phyloP scores from a whole-genome alignment of 2,329 filamentous ascomycete genomes.

The Beauveria caledonica region DNA sequence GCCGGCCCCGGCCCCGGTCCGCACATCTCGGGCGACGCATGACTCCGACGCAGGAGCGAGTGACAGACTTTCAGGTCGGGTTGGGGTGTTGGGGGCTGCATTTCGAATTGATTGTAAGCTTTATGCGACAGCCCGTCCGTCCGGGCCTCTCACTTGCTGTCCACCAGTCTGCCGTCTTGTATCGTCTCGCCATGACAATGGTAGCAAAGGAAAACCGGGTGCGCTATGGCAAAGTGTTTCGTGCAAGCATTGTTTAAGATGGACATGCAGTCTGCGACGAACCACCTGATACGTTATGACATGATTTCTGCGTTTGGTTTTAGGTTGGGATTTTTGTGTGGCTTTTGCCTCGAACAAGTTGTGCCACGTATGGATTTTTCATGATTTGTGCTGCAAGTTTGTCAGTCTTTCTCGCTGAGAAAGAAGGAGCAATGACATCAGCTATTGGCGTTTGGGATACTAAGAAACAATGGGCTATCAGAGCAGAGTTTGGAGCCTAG shows the following conservation, averaged over 20 bases:
- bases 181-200: neutral
- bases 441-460: slow-evolving; percentile 9
- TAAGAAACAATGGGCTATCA: slow-evolving; percentile 12
- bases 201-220: neutral
- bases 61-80: neutral
- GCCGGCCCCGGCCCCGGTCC: slow-evolving; percentile 13
- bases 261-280: neutral
- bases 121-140: neutral
- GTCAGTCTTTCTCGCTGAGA: too few relatives aligned
- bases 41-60: neutral
- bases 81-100: neutral
- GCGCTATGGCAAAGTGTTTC: neutral
- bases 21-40: neutral
- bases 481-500: slow-evolving; percentile 7
- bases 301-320: neutral
- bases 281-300: neutral
- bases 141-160: neutral
- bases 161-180: neutral
- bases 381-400: neutral
- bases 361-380: neutral
- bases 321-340: neutral
- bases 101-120: neutral
- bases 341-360: neutral
- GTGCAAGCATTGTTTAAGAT: neutral
- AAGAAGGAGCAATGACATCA: neutral